These are phyloP conservation scores for Nakazawaea ambrosiae DNA, from an alignment of 805 yeast species.

Conservation along the genomic window DNA sequence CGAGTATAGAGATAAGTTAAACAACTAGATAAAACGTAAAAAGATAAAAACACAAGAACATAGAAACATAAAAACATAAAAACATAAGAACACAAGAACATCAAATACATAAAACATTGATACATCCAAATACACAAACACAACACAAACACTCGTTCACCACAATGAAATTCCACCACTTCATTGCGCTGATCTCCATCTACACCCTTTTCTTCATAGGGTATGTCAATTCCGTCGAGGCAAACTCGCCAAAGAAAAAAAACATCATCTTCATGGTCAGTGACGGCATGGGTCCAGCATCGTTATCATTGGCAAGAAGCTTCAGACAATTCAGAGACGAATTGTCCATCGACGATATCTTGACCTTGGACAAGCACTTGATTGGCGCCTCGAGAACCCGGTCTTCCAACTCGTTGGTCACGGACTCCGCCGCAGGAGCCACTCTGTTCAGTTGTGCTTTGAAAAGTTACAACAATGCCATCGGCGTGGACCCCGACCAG, in stretches of 20 bases:
- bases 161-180: too few species aligned
- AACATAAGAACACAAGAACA: too few species aligned
- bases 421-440: conserved; percentile 97
- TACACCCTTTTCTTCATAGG: too few species aligned
- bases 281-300: conserved; percentile 95
- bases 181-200: too few species aligned
- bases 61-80: too few species aligned
- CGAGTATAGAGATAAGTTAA: too few species aligned
- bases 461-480: conserved; percentile 85
- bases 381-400: conserved; percentile 84
- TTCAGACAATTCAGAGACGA: conserved; percentile 57
- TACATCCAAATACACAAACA: too few species aligned
- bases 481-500: conserved; percentile 67
- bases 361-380: conserved; percentile 59
- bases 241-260: conserved; percentile 34
- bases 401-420: conserved; percentile 67
- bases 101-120: too few species aligned
- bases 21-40: too few species aligned
- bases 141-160: too few species aligned
- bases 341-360: conserved; percentile 46
- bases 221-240: too few species aligned
- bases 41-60: too few species aligned
- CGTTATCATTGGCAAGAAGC: conserved; percentile 71
- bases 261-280: conserved; percentile 84
- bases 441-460: conserved; percentile 84